phyloP scores from a whole-genome alignment of 1,139 yeast species.

The Candida labiduridarum region DNA sequence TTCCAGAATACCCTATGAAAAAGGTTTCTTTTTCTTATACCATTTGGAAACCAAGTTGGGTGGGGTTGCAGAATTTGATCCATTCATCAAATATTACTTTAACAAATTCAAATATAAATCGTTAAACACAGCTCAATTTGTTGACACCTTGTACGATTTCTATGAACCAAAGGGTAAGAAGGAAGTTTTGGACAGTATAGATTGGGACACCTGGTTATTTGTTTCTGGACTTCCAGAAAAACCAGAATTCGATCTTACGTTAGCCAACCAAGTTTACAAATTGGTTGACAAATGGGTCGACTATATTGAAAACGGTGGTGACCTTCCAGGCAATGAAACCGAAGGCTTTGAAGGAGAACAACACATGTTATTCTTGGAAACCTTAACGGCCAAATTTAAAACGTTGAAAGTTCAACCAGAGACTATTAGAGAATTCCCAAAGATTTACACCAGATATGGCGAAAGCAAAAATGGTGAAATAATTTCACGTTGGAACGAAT shows the following conservation, averaged over 20 bases:
- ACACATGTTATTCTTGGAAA: conserved; percentile 36
- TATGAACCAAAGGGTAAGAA: conserved; percentile 24
- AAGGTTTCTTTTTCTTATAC: conserved; percentile 37
- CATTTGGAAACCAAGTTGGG: conserved; percentile 32
- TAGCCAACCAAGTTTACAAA: conserved; percentile 33
- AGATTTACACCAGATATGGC: conserved; percentile 29
- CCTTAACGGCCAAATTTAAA: conserved; percentile 27
- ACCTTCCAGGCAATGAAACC: conserved; percentile 20
- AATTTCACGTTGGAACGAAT: conserved; percentile 32
- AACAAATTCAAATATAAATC: conserved; percentile 33
- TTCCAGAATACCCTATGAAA: conserved; percentile 39
- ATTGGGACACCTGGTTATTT: conserved; percentile 34
- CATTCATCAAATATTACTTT: conserved; percentile 36
- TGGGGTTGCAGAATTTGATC: conserved; percentile 30
- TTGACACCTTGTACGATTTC: conserved; percentile 33
- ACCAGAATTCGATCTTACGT: conserved; percentile 33
- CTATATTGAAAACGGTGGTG: conserved; percentile 12
- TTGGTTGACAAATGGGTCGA: conserved; percentile 31
- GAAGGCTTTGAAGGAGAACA: conserved; percentile 34
- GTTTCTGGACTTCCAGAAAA: conserved; percentile 34
- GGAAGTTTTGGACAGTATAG: conserved; percentile 22
- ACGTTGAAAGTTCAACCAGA: conserved; percentile 17
- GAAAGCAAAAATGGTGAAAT: conserved; percentile 36
- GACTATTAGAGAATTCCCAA: conserved; percentile 23
- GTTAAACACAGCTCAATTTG: conserved; percentile 32